Evolutionary conservation across 2,329 filamentous ascomycete genomes (phyloP).

Genomic region (Orbilia ellipsospora): DNA sequence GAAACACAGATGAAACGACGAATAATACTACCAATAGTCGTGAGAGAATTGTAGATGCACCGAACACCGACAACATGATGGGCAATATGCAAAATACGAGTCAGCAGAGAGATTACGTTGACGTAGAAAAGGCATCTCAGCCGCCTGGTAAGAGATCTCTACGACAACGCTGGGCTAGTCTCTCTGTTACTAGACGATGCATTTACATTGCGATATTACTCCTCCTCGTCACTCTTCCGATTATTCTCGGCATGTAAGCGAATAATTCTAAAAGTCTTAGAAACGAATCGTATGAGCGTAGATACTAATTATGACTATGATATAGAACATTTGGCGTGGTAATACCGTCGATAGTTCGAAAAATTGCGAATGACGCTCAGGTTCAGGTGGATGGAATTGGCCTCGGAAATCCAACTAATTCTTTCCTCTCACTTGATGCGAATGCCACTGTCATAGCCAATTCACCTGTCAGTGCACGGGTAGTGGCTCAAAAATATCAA

Average conservation of each 20-base stretch:
- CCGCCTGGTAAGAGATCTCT: constrained; percentile 61
- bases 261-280: not conserved
- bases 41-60: too few relatives aligned
- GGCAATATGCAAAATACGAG: constrained; percentile 29
- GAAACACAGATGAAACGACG: too few relatives aligned
- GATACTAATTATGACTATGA: not conserved
- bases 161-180: constrained; percentile 61
- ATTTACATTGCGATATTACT: constrained; percentile 67
- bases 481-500: constrained; percentile 62
- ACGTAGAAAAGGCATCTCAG: constrained; percentile 1
- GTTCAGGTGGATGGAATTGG: constrained; percentile 68
- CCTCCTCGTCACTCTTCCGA: constrained; percentile 67
- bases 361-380: constrained; percentile 68
- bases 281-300: not conserved
- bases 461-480: constrained; percentile 64
- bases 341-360: constrained; percentile 70
- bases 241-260: constrained; percentile 71
- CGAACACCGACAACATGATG: too few relatives aligned
- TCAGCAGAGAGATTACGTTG: constrained; percentile 39
- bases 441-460: constrained; percentile 69
- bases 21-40: too few relatives aligned
- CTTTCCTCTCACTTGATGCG: constrained; percentile 68
- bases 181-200: constrained; percentile 72
- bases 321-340: constrained; percentile 69
- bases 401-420: constrained; percentile 65